Base-by-base conservation (phyloP, 805 yeast genomes). In the Yamadazyma akitaensis region DNA sequence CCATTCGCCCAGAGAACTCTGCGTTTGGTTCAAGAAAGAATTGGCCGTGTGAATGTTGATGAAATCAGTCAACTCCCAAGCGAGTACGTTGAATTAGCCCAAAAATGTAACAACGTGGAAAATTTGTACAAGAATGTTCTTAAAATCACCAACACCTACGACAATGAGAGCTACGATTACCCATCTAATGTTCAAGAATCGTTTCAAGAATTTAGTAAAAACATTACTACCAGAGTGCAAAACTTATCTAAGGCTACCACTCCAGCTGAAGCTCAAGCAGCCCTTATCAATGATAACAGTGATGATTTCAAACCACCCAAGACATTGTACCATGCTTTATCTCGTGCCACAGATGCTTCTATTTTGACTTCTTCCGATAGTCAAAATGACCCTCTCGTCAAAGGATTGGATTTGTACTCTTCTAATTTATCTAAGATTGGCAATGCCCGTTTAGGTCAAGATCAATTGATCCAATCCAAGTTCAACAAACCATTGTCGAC, bases 241-340 rank as follows among this genome's bases (percentile, higher is more conserved):
- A 85, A 81, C 50, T 72, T 87, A 50, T 78, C 90, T 14, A 79
- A 76, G 60, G 96, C 90, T 12, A 76, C 84, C 40, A 76, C 85
- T 19, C 88, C 92, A 1, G 77, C 81, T n/a, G 96, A 88, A 62
- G 92, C 91, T 4, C 94, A 88, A 68, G 80, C 85, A 12, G 85
- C 88, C 12, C 62, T 72, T 51, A 68, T 85, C 35, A 70, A 77
- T 44, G 64, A 69, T 13, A 50, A 53, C 14, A 59, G 57, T 10
- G 63, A 58, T 12, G 72, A 72, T 54, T 67, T 82, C 61, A 70
- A 77, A 57, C 75, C 81, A 38, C 96, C 95, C 56, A 85, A 86
- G 73, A 88, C 96, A 13, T 73, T 88, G 59, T 83, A 84, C 65
- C 92, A 86, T 62, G 95, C 96, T 6, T 70, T 88, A 49, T 79